Evolutionary conservation across 164 flowering plant species (phyloP).

Genomic region (Vitis rupestris): DNA sequence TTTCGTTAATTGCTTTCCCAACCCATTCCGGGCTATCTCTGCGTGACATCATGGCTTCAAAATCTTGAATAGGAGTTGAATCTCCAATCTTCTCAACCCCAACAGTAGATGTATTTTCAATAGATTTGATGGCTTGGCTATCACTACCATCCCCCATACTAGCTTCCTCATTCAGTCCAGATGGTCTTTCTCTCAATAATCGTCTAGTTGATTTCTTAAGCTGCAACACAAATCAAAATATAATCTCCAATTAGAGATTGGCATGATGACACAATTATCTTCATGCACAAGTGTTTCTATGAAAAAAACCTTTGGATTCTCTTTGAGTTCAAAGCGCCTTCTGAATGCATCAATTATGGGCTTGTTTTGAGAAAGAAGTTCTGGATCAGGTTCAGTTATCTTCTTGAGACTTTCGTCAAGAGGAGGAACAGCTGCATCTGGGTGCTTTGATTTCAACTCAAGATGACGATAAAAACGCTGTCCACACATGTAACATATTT

Average conservation of each 20-base stretch:
- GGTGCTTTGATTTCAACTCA: slow-evolving; percentile 72
- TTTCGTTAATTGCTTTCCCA: slow-evolving; percentile 59
- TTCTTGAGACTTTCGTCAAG: slow-evolving; percentile 73
- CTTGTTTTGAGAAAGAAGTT: slow-evolving; percentile 53
- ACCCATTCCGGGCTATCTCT: slow-evolving; percentile 79
- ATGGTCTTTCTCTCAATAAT: slow-evolving; percentile 50
- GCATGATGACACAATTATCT: neutral
- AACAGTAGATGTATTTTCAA: slow-evolving; percentile 24
- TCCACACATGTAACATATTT: neutral
- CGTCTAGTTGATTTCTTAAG: slow-evolving; percentile 64
- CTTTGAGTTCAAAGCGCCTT: slow-evolving; percentile 66
- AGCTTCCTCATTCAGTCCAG: slow-evolving; percentile 53
- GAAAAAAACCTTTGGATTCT: slow-evolving; percentile 65
- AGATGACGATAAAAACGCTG: slow-evolving; percentile 82
- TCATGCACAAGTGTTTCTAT: too few relatives aligned
- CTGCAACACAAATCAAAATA: slow-evolving; percentile 38
- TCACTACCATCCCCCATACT: slow-evolving; percentile 18
- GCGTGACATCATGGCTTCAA: slow-evolving; percentile 85
- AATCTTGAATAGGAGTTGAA: slow-evolving; percentile 71
- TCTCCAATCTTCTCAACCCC: slow-evolving; percentile 58
- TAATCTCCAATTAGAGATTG: neutral
- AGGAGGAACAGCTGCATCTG: slow-evolving; percentile 80
- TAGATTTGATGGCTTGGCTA: slow-evolving; percentile 19
- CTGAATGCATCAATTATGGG: slow-evolving; percentile 51
- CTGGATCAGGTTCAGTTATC: slow-evolving; percentile 77